Evolutionary conservation across 176 grass and related monocot genomes (phyloP).

Genomic region (Lolium multiflorum): DNA sequence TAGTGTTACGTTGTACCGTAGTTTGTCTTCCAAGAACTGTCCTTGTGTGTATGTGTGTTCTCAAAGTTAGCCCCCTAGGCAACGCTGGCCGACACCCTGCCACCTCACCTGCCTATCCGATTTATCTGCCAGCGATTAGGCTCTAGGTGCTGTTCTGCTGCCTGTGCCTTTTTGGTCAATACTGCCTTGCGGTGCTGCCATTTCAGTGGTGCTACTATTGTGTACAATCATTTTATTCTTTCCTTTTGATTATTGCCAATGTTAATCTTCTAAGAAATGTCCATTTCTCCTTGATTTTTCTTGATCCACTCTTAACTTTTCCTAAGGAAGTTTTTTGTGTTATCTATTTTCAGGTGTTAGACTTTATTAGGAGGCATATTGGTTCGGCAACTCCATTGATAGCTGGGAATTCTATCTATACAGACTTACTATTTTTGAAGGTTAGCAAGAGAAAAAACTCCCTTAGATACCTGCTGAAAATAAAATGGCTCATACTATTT

Average conservation of each 20-base stretch:
- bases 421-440: conserved; percentile 83
- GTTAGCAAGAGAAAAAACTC: conserved; percentile 42
- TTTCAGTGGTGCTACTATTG: background rate
- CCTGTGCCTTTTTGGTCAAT: background rate
- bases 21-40: conserved; percentile 1
- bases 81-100: background rate
- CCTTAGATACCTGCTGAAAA: conserved; percentile 17
- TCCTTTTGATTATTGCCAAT: background rate
- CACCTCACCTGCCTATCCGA: background rate
- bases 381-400: conserved; percentile 60
- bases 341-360: conserved; percentile 61
- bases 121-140: conserved; percentile 2
- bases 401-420: conserved; percentile 79
- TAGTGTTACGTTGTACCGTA: background rate
- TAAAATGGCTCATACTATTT: conserved; percentile 25
- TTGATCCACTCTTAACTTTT: conserved; percentile 18
- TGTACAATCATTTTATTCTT: conserved; percentile 7
- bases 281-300: conserved; percentile 5
- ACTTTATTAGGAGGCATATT: conserved; percentile 71
- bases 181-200: background rate
- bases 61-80: conserved; percentile 3
- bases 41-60: background rate
- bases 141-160: background rate
- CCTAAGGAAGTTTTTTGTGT: conserved; percentile 4
- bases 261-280: conserved; percentile 24